phyloP scores from a whole-genome alignment of 805 yeast species.

The Tetrapisispora arboricola region DNA sequence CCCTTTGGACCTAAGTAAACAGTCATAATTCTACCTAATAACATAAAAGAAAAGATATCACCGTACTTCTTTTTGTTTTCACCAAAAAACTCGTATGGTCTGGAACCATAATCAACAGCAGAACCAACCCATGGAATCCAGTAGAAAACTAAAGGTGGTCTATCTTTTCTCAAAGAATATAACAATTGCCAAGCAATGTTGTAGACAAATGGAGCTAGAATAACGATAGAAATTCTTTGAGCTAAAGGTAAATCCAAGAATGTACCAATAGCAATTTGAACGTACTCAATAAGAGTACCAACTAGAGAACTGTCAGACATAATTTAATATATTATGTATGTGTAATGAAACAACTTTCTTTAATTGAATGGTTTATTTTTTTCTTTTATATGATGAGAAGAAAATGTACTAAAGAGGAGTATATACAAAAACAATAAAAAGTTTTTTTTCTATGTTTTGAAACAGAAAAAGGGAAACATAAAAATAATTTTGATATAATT shows the following conservation, averaged over 20 bases:
- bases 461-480: not conserved
- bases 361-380: not conserved
- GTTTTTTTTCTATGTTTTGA: too few species aligned
- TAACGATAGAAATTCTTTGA: slow-evolving; percentile 29
- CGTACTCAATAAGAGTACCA: slow-evolving; percentile 11
- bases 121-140: slow-evolving; percentile 96
- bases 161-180: slow-evolving; percentile 64
- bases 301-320: slow-evolving; percentile 11
- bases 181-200: slow-evolving; percentile 55
- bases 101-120: slow-evolving; percentile 81
- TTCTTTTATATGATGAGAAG: too few species aligned
- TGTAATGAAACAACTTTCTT: not conserved
- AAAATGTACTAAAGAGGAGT: too few species aligned
- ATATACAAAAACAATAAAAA: too few species aligned
- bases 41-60: slow-evolving; percentile 81
- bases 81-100: slow-evolving; percentile 84
- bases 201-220: slow-evolving; percentile 49
- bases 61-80: slow-evolving; percentile 75
- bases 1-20: slow-evolving; percentile 96
- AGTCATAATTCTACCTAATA: slow-evolving; percentile 88
- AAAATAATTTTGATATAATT: not conserved
- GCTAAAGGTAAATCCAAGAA: slow-evolving; percentile 29
- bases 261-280: slow-evolving; percentile 6
- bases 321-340: not conserved
- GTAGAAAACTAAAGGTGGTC: slow-evolving; percentile 85